A percentile compares a stretch with the other conserved stretches of the same genome.
These are phyloP conservation scores for Gymnopus androsaceus DNA, from an alignment of 1,284 basidiomycete species.

Conservation along the genomic window DNA sequence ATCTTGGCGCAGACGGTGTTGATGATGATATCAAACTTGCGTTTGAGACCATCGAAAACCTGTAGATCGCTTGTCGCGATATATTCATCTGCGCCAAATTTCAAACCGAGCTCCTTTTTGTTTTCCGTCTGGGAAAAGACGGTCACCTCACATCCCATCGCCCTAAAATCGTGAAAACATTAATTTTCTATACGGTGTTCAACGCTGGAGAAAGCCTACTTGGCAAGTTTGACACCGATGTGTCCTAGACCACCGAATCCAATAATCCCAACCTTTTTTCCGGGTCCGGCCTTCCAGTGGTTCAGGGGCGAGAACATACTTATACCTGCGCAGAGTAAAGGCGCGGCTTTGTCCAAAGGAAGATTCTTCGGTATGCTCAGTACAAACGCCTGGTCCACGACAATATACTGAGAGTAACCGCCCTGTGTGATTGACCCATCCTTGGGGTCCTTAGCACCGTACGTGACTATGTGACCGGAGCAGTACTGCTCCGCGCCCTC, in stretches of 20 bases:
- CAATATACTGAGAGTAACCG: conserved; percentile 5
- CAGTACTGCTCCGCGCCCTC: no score
- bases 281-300: conserved; percentile 10
- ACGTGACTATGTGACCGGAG: no score
- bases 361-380: not conserved
- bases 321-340: not conserved
- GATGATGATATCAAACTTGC: conserved; percentile 8
- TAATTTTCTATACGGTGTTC: no score
- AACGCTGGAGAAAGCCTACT: conserved; percentile 1
- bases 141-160: conserved; percentile 9
- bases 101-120: conserved; percentile 11
- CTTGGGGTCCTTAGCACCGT: not conserved
- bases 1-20: conserved; percentile 12
- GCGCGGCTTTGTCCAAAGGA: not conserved
- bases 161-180: not conserved
- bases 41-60: not conserved
- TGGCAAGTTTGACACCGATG: conserved; percentile 10
- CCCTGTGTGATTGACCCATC: not conserved
- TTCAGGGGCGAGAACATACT: conserved; percentile 8
- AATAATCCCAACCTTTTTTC: conserved; percentile 9
- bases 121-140: conserved; percentile 11
- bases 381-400: conserved; percentile 5
- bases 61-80: conserved; percentile 3
- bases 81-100: conserved; percentile 7
- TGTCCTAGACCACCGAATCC: conserved; percentile 14